phyloP scores from a whole-genome alignment of 768 basidiomycete species.

The Fibroporia radiculosa region DNA sequence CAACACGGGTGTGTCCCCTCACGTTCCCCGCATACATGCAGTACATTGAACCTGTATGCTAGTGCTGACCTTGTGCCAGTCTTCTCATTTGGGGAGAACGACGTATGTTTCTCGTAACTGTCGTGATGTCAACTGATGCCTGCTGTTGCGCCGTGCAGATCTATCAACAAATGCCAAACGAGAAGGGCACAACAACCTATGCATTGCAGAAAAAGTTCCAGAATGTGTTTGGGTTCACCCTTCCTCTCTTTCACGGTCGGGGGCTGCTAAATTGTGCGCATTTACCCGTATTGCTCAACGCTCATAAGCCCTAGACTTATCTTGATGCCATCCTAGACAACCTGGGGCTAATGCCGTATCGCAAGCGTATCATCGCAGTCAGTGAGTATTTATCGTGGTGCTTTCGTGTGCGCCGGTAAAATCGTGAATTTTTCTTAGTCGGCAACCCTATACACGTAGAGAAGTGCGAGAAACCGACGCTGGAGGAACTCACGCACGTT shows the following conservation, averaged over 20 bases:
- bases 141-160: constrained; percentile 48
- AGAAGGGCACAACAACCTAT: constrained; percentile 84
- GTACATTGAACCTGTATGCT: constrained; percentile 2
- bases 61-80: constrained; percentile 96
- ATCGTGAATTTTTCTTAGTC: constrained; percentile 36
- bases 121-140: not conserved
- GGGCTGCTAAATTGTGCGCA: constrained; percentile 86
- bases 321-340: constrained; percentile 56
- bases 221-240: constrained; percentile 86
- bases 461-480: constrained; percentile 70
- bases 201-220: constrained; percentile 88
- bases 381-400: constrained; percentile 47
- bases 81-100: constrained; percentile 98
- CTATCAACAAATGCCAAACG: constrained; percentile 94
- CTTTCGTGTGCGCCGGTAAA: not conserved
- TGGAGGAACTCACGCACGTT: constrained; percentile 70
- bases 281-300: not conserved
- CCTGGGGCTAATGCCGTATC: constrained; percentile 91
- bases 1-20: constrained; percentile 60
- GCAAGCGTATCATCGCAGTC: constrained; percentile 92
- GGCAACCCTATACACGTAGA: constrained; percentile 82
- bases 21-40: not conserved
- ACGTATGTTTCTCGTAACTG: constrained; percentile 46
- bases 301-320: not conserved
- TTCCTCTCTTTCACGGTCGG: constrained; percentile 95